A percentile compares a stretch with the other conserved stretches of the same genome.
These are phyloP conservation scores for Kregervanrija fluxuum DNA, from an alignment of 805 yeast genomes.

Conservation along the genomic window DNA sequence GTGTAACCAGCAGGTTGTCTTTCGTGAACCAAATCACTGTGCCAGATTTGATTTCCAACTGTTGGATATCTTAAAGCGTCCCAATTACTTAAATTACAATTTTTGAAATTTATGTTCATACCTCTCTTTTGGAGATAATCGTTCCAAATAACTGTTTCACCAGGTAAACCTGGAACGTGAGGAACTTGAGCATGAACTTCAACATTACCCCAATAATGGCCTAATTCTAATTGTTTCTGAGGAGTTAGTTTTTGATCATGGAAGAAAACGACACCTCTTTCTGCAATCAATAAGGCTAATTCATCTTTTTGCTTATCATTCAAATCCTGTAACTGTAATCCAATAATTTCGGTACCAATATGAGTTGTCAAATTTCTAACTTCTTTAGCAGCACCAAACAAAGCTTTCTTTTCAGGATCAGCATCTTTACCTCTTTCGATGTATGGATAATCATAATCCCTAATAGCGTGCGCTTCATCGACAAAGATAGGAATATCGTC, in stretches of 20 bases:
- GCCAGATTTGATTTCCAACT: constrained; percentile 32
- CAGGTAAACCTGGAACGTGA: constrained; percentile 30
- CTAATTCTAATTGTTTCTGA: constrained; percentile 36
- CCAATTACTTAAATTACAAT: constrained; percentile 14
- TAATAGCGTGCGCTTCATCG: constrained; percentile 34
- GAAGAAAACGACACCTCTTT: constrained; percentile 45
- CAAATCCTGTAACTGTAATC: constrained; percentile 37
- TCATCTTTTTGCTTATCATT: constrained; percentile 39
- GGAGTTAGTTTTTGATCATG: constrained; percentile 39
- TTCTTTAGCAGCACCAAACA: constrained; percentile 33
- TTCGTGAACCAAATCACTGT: constrained; percentile 46
- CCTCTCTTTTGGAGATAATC: constrained; percentile 27
- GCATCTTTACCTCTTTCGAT: constrained; percentile 30
- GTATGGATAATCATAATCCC: constrained; percentile 28
- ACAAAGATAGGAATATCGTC: constrained; percentile 30
- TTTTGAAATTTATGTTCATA: constrained; percentile 13
- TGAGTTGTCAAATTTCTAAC: constrained; percentile 37
- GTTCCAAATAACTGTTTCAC: constrained; percentile 36
- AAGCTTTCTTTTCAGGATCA: constrained; percentile 35
- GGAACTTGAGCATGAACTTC: constrained; percentile 33
- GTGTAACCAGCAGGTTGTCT: constrained; percentile 51
- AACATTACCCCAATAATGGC: constrained; percentile 38
- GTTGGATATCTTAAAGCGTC: constrained; percentile 7
- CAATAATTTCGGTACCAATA: constrained; percentile 43
- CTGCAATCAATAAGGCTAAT: constrained; percentile 39